Conservation (phyloP, 2,329 filamentous ascomycete species). For the Ascochyta clinopodiicola region DNA sequence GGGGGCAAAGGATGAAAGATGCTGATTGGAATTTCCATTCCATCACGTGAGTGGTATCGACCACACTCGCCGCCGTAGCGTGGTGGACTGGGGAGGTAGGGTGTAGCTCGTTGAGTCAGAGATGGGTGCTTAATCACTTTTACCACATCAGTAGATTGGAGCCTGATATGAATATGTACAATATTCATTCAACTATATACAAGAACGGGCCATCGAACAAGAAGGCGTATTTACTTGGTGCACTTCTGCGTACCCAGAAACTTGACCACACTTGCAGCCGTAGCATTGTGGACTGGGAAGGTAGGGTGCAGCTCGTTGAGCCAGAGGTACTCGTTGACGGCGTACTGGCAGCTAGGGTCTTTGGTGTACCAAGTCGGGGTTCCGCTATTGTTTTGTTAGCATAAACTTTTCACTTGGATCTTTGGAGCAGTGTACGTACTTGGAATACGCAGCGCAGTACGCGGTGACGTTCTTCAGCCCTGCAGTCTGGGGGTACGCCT, state of each 20-base stretch:
- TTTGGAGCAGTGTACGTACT: slow-evolving; percentile 37
- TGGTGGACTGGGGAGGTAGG: too few species aligned
- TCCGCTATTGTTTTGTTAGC: slow-evolving; percentile 34
- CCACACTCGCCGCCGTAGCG: too few species aligned
- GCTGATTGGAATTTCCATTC: too few species aligned
- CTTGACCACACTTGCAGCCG: slow-evolving; percentile 54
- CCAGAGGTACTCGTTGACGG: slow-evolving; percentile 71
- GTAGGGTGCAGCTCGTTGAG: slow-evolving; percentile 70
- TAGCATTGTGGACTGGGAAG: slow-evolving; percentile 65
- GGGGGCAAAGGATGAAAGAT: too few species aligned
- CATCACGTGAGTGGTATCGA: too few species aligned
- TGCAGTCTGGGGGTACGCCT: slow-evolving; percentile 58
- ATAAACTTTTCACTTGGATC: neutral
- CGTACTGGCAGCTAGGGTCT: slow-evolving; percentile 56
- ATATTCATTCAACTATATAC: too few species aligned
- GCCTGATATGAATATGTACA: too few species aligned
- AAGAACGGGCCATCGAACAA: too few species aligned
- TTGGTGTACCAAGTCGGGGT: slow-evolving; percentile 49
- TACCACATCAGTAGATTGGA: too few species aligned
- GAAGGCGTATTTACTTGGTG: neutral
- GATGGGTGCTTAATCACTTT: too few species aligned
- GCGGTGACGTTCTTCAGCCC: slow-evolving; percentile 62
- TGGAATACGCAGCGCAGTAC: slow-evolving; percentile 63
- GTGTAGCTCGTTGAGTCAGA: too few species aligned
- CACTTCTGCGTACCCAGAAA: slow-evolving; percentile 21